Evolutionary conservation across 768 basidiomycete genomes (phyloP).

Genomic region (Lactarius quietus): DNA sequence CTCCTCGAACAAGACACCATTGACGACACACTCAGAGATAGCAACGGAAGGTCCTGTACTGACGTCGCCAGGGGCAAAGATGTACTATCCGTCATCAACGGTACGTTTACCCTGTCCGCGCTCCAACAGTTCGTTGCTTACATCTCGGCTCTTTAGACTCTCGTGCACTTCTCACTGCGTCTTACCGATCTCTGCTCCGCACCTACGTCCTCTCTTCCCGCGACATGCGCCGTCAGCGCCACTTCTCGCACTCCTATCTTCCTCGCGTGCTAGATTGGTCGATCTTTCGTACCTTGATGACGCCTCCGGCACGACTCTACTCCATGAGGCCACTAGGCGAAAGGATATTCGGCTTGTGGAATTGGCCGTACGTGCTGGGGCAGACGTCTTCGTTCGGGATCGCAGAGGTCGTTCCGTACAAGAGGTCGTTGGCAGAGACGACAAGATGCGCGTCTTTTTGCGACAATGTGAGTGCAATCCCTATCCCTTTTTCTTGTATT

Average conservation of each 20-base stretch:
- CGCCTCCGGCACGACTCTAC: constrained; percentile 66
- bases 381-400: constrained; percentile 86
- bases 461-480: constrained; percentile 62
- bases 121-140: background rate
- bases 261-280: constrained; percentile 63
- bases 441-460: constrained; percentile 76
- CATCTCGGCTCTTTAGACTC: constrained; percentile 52
- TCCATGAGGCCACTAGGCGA: constrained; percentile 84
- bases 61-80: constrained; percentile 76
- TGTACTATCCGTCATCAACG: constrained; percentile 60
- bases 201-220: constrained; percentile 65
- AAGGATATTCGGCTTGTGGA: constrained; percentile 81
- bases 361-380: constrained; percentile 79
- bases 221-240: constrained; percentile 35
- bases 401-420: constrained; percentile 62
- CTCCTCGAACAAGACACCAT: constrained; percentile 76
- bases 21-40: constrained; percentile 73
- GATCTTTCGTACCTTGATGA: constrained; percentile 82
- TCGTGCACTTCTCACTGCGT: constrained; percentile 67
- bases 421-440: constrained; percentile 72
- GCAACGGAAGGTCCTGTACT: constrained; percentile 58
- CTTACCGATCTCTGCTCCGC: constrained; percentile 68
- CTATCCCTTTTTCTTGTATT: background rate
- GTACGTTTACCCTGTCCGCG: constrained; percentile 36
- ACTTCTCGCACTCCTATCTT: constrained; percentile 57